Conservation (phyloP, 1,284 basidiomycete species). For the Irpex lacteus region DNA sequence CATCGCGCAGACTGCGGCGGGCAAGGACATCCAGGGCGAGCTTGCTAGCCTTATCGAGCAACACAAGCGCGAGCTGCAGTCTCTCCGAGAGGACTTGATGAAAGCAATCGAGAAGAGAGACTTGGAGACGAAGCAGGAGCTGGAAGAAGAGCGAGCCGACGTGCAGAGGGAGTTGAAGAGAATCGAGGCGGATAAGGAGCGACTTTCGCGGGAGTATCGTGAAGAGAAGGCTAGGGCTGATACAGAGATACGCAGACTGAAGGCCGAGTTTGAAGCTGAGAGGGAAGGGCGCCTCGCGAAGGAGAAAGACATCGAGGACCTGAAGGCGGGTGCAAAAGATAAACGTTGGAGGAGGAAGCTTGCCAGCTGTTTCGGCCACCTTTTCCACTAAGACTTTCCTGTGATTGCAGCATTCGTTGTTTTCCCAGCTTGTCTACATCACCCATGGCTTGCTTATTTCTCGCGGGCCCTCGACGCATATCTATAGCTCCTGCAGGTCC, state of each 20-base stretch:
- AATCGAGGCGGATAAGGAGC: conserved; percentile 1
- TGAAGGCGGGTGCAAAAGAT: not conserved
- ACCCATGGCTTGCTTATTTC: too few relatives aligned
- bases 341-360: too few relatives aligned
- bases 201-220: conserved; percentile 5
- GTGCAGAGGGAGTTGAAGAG: conserved; percentile 1
- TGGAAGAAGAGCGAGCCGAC: conserved; percentile 7
- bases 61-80: conserved; percentile 9
- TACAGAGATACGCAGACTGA: not conserved
- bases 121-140: conserved; percentile 7
- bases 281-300: not conserved
- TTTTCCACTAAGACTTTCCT: too few relatives aligned
- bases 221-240: conserved; percentile 4
- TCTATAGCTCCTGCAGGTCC: not conserved
- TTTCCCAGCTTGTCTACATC: too few relatives aligned
- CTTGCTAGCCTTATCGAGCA: conserved; percentile 5
- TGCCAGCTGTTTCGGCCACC: too few relatives aligned
- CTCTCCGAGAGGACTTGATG: conserved; percentile 12
- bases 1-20: conserved; percentile 15
- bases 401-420: too few relatives aligned
- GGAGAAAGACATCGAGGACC: conserved; percentile 4
- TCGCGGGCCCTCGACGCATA: not conserved
- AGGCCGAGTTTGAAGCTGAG: conserved; percentile 6
- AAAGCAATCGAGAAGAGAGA: conserved; percentile 8
- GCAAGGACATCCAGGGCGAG: conserved; percentile 10